Evolutionary conservation across 2,329 filamentous ascomycete species (phyloP).

Genomic region (Cercospora nicotianae): DNA sequence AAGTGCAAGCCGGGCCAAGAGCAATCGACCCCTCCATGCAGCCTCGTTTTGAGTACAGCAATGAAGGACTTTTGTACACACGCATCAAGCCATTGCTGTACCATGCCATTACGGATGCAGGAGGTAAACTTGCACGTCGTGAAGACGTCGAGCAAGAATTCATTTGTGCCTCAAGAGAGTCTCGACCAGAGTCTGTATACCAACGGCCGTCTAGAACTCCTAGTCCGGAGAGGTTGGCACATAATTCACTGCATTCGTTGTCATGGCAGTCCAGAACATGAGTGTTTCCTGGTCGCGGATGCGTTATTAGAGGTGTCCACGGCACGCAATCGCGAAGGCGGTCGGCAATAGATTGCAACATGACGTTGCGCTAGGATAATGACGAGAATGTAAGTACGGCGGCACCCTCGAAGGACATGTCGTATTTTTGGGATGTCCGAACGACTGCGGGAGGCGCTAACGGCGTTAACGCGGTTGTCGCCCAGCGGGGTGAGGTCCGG

Average conservation of each 20-base stretch:
- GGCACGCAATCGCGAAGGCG: background rate
- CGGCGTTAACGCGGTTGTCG: background rate
- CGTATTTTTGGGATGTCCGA: background rate
- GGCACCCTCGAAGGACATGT: background rate
- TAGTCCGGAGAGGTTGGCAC: background rate
- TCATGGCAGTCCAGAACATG: background rate
- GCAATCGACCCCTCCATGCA: background rate
- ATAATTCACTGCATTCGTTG: background rate
- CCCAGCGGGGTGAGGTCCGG: background rate
- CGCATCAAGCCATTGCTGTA: background rate
- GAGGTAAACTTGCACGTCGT: background rate
- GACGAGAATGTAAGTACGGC: background rate
- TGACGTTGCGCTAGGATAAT: background rate
- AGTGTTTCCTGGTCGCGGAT: background rate
- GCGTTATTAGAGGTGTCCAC: background rate
- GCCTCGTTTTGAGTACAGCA: background rate
- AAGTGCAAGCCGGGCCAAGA: background rate
- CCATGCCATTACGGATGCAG: background rate
- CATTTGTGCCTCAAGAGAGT: background rate
- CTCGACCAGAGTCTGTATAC: background rate
- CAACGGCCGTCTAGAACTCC: background rate
- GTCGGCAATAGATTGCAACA: background rate
- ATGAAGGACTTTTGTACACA: background rate
- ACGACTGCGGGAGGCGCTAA: background rate
- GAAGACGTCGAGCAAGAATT: background rate